phyloP scores from a whole-genome alignment of 2,329 filamentous ascomycete species.

The Beauveria rudraprayagi region DNA sequence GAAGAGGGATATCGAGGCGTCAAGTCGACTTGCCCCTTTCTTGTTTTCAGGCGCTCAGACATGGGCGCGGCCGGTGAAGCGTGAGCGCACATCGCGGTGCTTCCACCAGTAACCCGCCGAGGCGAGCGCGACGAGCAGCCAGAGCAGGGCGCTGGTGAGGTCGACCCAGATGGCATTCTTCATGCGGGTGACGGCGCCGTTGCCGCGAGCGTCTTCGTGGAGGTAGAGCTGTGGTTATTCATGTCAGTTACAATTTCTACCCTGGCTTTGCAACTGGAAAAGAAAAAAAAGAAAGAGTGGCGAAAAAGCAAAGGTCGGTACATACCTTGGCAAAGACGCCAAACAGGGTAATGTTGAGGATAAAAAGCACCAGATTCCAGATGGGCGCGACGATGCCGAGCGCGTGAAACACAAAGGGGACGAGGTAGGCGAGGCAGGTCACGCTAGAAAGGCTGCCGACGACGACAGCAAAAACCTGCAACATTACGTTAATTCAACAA shows the following conservation, averaged over 20 bases:
- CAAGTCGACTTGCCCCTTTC: background rate
- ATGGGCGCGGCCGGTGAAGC: slow-evolving; percentile 52
- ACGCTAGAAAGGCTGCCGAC: slow-evolving; percentile 57
- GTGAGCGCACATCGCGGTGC: slow-evolving; percentile 41
- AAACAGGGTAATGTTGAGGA: slow-evolving; percentile 76
- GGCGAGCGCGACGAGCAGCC: slow-evolving; percentile 56
- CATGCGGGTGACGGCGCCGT: slow-evolving; percentile 63
- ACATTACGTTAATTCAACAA: background rate
- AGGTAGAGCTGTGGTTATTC: slow-evolving; percentile 54
- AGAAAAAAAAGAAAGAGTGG: background rate
- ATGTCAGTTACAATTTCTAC: background rate
- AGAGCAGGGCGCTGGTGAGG: slow-evolving; percentile 64
- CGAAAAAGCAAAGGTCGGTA: background rate
- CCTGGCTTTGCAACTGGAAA: background rate
- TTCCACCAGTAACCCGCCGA: slow-evolving; percentile 51
- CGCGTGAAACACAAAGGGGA: slow-evolving; percentile 52
- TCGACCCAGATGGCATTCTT: slow-evolving; percentile 83
- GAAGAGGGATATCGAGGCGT: background rate
- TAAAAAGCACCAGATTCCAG: slow-evolving; percentile 65
- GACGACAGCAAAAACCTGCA: slow-evolving; percentile 62
- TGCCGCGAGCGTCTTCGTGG: slow-evolving; percentile 54
- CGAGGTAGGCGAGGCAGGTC: slow-evolving; percentile 56
- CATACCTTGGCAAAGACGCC: slow-evolving; percentile 67
- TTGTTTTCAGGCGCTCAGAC: slow-evolving; percentile 28
- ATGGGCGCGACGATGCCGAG: slow-evolving; percentile 43